Evolutionary conservation across 106 monocot species (phyloP), one percentile per base, ranked within the genome.

Genomic region (Dendrobium nobile): DNA sequence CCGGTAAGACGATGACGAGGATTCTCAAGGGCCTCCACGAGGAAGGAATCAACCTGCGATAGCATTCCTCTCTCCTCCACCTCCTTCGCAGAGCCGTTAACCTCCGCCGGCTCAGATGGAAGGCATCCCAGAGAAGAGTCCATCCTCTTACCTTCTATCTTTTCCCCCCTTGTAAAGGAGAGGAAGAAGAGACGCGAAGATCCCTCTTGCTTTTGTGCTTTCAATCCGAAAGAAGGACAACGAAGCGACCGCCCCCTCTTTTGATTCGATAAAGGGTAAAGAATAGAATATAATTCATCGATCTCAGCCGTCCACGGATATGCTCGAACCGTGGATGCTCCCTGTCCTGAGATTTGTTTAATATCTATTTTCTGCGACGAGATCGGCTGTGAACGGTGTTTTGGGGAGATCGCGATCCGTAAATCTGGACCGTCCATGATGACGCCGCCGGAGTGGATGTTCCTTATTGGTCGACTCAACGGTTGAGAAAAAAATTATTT

Each of bases 1-100:
- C 82, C 77, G 33, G 82, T 82, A 19, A 82, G 70, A 18, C 82
- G 44, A 72, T 77, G 82, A 18, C 82, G 82, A 82, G 82, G 82
- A 68, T 82, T 82, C 70, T 82, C 68, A 9, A 82, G 77, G 37
- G 82, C 77, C 41, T 82, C 82, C 59, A 82, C 77, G 68, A 82
- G 82, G 70, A 82, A 82, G 4, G 82, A 65, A 78, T 82, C 82
- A 19, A 82, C 77, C 27, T 54, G 75, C 47, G 47, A 27, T 3
- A 47, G 48, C 76, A 26, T 47, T 45, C 9, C 47, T 11, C 4
- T 76, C 47, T 27, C 47, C 45, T 76, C 74, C 42, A 13, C 11
- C 42, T 19, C 74, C 10, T 51, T 51, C 15, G 15, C 15, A 15
- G 43, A 42, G 9, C 42, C 43, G 4, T 9, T 74, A 20, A 42